Evolutionary conservation across 164 flowering plant species (phyloP).

Genomic region (Akebia trifoliata): DNA sequence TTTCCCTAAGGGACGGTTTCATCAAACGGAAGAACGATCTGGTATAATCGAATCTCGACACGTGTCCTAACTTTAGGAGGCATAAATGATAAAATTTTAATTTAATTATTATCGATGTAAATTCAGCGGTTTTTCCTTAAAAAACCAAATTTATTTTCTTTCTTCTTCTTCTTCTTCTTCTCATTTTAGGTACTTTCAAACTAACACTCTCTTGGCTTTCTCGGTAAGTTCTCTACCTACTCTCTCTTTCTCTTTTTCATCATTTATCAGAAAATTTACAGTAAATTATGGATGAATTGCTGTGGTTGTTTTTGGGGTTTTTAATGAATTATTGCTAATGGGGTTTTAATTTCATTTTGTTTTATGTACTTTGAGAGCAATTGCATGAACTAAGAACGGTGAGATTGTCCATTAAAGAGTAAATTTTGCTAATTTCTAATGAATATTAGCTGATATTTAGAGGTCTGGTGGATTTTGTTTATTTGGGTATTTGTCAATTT

Average conservation of each 20-base stretch:
- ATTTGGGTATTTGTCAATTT: constrained; percentile 1
- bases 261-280: background rate
- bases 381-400: background rate
- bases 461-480: background rate
- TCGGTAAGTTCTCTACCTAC: constrained; percentile 3
- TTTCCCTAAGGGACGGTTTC: constrained; percentile 8
- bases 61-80: background rate
- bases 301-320: background rate
- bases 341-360: background rate
- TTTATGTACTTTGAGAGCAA: background rate
- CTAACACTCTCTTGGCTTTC: constrained; percentile 8
- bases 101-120: background rate
- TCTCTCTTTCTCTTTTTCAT: background rate
- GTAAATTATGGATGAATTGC: background rate
- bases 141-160: constrained; percentile 3
- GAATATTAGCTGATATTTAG: constrained; percentile 4
- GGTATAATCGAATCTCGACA: constrained; percentile 3
- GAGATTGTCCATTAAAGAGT: too few relatives aligned
- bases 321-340: background rate
- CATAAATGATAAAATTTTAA: background rate
- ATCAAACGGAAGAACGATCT: background rate
- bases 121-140: constrained; percentile 6
- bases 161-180: background rate
- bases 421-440: background rate
- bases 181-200: constrained; percentile 7